Percentiles rank a stretch among this genome's conserved stretches.
phyloP scores from a whole-genome alignment of 2,329 filamentous ascomycete genomes.

The Penicillium hordei region DNA sequence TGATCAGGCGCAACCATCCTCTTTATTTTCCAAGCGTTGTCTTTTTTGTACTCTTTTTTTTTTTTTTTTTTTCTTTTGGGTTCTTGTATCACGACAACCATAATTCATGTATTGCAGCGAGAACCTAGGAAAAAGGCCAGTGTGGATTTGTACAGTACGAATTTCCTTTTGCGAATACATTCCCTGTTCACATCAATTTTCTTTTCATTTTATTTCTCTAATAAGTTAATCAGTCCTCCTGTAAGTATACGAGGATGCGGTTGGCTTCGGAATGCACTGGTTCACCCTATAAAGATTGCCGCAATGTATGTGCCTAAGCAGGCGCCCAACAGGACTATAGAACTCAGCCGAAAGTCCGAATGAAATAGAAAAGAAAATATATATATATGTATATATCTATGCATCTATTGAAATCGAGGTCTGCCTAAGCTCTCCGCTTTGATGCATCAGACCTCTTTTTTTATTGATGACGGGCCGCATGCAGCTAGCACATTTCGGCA shows the following conservation, averaged over 20 bases:
- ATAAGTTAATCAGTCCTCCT: neutral
- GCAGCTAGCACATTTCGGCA: slow-evolving; percentile 11
- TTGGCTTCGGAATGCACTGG: slow-evolving; percentile 9
- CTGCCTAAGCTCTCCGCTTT: neutral
- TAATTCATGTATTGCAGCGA: slow-evolving; percentile 26
- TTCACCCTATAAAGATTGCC: neutral
- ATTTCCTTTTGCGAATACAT: slow-evolving; percentile 9
- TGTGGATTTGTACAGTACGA: slow-evolving; percentile 8
- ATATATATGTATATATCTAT: neutral
- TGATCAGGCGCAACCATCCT: slow-evolving; percentile 22
- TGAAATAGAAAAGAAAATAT: neutral
- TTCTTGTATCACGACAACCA: slow-evolving; percentile 23
- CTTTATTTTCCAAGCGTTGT: slow-evolving; percentile 13
- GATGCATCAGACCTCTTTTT: slow-evolving; percentile 4
- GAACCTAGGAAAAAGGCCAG: slow-evolving; percentile 7
- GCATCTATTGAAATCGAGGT: slow-evolving; percentile 1
- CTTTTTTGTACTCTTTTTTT: slow-evolving; percentile 13
- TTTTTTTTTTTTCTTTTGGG: slow-evolving; percentile 15
- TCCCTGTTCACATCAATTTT: neutral
- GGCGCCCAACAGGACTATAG: neutral
- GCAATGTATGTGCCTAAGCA: slow-evolving; percentile 1
- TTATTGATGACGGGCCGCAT: slow-evolving; percentile 9
- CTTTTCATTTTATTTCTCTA: neutral
- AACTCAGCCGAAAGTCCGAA: neutral
- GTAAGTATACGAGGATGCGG: slow-evolving; percentile 16